Evolutionary conservation across 768 basidiomycete species (phyloP).

Genomic region (Russula sp.): DNA sequence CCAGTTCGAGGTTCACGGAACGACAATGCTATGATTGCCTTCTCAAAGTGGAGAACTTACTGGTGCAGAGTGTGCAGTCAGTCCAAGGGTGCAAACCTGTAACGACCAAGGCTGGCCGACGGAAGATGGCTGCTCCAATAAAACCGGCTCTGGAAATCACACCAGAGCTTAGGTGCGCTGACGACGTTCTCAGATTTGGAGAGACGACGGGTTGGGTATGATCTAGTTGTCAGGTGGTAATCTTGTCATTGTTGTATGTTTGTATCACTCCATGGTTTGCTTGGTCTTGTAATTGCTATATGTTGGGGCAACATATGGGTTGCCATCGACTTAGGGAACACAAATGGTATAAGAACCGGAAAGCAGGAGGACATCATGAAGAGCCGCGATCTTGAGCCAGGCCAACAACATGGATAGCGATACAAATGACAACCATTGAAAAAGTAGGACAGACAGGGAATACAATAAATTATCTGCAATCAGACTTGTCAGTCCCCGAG

Average conservation of each 20-base stretch:
- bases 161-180: constrained; percentile 35
- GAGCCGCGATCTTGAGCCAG: not conserved
- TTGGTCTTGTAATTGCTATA: constrained; percentile 6
- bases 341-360: not conserved
- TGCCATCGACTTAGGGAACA: not conserved
- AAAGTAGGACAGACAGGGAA: not conserved
- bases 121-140: constrained; percentile 28
- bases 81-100: constrained; percentile 29
- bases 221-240: not conserved
- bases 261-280: not conserved
- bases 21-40: constrained; percentile 64
- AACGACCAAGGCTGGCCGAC: constrained; percentile 32
- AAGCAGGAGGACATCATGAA: not conserved
- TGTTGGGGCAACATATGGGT: not conserved
- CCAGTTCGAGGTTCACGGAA: constrained; percentile 44
- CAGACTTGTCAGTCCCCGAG: not conserved
- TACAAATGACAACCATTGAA: constrained; percentile 1
- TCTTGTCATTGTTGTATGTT: not conserved
- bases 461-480: constrained; percentile 15
- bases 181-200: constrained; percentile 56
- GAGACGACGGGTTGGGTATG: constrained; percentile 55
- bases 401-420: constrained; percentile 4
- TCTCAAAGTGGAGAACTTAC: constrained; percentile 53
- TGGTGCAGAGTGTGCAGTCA: constrained; percentile 40
- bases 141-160: constrained; percentile 24